Percentiles rank a stretch among this genome's conserved stretches.
These are phyloP conservation scores for Trichoderma citrinoviride DNA, from an alignment of 2,329 filamentous ascomycete species.

Conservation along the genomic window DNA sequence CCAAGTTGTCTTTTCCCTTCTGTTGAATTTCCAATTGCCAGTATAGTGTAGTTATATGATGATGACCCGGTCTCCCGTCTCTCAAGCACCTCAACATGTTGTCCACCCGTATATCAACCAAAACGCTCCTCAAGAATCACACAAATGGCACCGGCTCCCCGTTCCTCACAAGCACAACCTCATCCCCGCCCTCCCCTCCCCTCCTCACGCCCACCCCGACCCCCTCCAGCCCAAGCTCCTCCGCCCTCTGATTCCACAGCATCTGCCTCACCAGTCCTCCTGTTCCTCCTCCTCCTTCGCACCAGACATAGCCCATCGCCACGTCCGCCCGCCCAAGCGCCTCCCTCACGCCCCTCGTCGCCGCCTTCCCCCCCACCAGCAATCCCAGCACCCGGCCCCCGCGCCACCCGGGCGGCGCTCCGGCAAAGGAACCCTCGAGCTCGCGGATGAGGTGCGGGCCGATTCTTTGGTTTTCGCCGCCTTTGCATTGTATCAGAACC, in stretches of 20 bases:
- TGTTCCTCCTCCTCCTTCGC: slow-evolving; percentile 38
- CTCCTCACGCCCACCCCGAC: slow-evolving; percentile 48
- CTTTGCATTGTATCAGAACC: slow-evolving; percentile 68
- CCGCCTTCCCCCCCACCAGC: slow-evolving; percentile 64
- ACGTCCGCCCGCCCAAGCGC: slow-evolving; percentile 64
- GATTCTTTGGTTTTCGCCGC: slow-evolving; percentile 46
- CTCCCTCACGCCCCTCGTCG: slow-evolving; percentile 76
- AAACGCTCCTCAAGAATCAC: neutral
- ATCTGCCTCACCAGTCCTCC: slow-evolving; percentile 64
- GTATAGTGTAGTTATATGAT: no score
- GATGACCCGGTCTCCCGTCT: no score
- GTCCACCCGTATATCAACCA: neutral
- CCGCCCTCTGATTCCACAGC: slow-evolving; percentile 67
- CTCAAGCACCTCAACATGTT: no score
- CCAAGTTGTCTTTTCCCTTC: no score
- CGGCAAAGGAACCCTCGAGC: slow-evolving; percentile 73
- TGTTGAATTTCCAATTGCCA: no score
- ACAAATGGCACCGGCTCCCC: slow-evolving; percentile 6
- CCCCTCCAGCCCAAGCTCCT: slow-evolving; percentile 60
- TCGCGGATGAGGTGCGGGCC: slow-evolving; percentile 67
- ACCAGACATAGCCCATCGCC: slow-evolving; percentile 70
- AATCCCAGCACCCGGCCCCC: slow-evolving; percentile 65
- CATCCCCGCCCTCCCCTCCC: neutral
- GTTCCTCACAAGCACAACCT: slow-evolving; percentile 13
- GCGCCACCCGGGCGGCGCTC: slow-evolving; percentile 71